Base-by-base conservation (phyloP, 768 basidiomycete species). In the Pleurotus eryngii region DNA sequence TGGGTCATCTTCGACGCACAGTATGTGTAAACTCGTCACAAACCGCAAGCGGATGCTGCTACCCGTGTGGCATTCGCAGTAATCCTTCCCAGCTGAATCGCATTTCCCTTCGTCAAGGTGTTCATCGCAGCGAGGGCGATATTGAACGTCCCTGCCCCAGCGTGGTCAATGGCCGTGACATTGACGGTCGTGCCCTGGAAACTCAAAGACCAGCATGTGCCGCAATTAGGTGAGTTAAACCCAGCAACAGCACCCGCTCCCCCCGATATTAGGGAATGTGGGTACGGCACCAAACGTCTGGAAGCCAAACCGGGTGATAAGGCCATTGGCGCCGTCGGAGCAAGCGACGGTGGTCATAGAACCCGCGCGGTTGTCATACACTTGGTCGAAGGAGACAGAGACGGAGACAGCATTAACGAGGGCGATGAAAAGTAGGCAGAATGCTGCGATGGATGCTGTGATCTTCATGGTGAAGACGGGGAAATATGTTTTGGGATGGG, bases 161-260 rank as follows among this genome's bases (percentile, higher is more conserved):
- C 73, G 46, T 76, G 71, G 62, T 87, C 83, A 20, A 89, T 71
- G 1, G 79, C 85, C 1, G 80, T 67, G 9, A 86, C 65, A 43
- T 74, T 76, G 66, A 85, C 72, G 55, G 65, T 77, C 37, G 26
- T 67, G 45, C 61, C 55, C 35, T 73, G 72, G 67, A 76, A 86
- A 3, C 78, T 77, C 59, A 87, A 64, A 57, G 74, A 56, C 84
- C 84, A 88, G 68, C 87, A 88, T 24, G 77, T 76, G 2, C 83
- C 84, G 61, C 86, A 88, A 45, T 73, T 70, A 1, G 68, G 59
- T 1, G 83, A 85, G 64, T 82, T 75, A 68, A 71, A 86, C 18
- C 76, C 78, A 4, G 67, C 67, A 56, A 87, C 72, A 39, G 75
- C 81, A 14, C 73, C 70, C 1, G 76, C 80, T 1, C 81, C 85